These are phyloP conservation scores for Pestalotiopsis sp. DNA, from an alignment of 2,329 filamentous ascomycete species.

Conservation along the genomic window DNA sequence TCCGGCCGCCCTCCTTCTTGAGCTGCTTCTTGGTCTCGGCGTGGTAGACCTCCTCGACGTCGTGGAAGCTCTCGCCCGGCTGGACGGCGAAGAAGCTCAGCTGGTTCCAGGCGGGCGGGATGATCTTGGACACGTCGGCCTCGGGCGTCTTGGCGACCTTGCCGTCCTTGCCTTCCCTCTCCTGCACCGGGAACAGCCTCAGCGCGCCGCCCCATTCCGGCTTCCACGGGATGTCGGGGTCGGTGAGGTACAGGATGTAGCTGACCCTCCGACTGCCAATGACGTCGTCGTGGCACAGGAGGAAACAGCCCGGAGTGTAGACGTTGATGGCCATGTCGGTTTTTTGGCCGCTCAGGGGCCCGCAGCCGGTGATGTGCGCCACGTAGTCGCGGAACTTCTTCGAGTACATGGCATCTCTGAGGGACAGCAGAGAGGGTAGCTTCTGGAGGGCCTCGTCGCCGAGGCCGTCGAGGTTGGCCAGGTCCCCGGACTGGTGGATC, in stretches of 20 bases:
- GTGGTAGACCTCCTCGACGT: slow-evolving; percentile 96
- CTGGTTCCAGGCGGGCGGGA: slow-evolving; percentile 96
- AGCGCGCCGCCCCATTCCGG: slow-evolving; percentile 90
- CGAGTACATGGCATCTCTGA: slow-evolving; percentile 96
- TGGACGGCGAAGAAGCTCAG: slow-evolving; percentile 97
- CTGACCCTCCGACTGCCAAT: slow-evolving; percentile 95
- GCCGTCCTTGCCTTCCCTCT: slow-evolving; percentile 66
- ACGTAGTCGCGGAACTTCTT: slow-evolving; percentile 86
- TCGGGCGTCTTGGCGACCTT: slow-evolving; percentile 77
- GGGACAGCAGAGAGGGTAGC: slow-evolving; percentile 82
- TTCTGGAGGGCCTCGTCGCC: slow-evolving; percentile 82
- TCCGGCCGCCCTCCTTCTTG: slow-evolving; percentile 69
- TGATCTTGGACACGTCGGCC: slow-evolving; percentile 76
- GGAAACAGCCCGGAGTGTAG: slow-evolving; percentile 92
- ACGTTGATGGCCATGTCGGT: slow-evolving; percentile 99
- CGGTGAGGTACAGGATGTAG: slow-evolving; percentile 94
- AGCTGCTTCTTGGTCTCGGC: slow-evolving; percentile 59
- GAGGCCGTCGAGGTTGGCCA: slow-evolving; percentile 93
- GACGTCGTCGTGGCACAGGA: slow-evolving; percentile 97
- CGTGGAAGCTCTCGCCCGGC: slow-evolving; percentile 98
- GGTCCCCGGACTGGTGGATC: slow-evolving; percentile 96
- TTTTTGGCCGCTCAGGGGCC: slow-evolving; percentile 86
- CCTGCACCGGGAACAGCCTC: slow-evolving; percentile 75
- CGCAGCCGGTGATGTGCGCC: slow-evolving; percentile 80
- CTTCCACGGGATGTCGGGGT: slow-evolving; percentile 89